Evolutionary conservation across 805 yeast species (phyloP), one percentile per base, ranked within the genome.

Genomic region (Lipomyces mesembrius): DNA sequence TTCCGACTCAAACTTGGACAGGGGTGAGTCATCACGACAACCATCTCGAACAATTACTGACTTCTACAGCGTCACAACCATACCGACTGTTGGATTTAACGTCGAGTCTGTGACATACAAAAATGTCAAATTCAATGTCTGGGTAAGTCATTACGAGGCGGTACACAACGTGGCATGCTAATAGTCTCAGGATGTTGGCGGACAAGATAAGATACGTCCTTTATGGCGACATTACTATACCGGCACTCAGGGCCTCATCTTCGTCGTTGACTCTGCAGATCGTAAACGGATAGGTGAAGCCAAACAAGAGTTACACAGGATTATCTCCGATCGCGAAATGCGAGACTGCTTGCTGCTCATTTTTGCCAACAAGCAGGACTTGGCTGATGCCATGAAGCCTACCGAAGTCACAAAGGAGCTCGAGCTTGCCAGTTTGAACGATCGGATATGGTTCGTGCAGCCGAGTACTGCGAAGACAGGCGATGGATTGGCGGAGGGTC

Each of bases 391-490:
- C 76, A 93, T 94, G 98, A 91, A 91, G 80, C 97, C 98, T 74
- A 97, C 97, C 74, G 98, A 94, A 85, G 91, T 94, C 81, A 92
- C 98, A 75, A 97, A 92, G 83, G 92, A 92, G 83, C 87, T 94
- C 77, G 98, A 97, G 73, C 89, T 94, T 79, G 97, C 93, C 81
- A 91, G 97, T 64, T 89, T 95, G 81, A 90, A 97, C 85, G 97
- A 93, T 85, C 91, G 98, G 84, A 97, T 97, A 77, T 95, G 99
- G 99, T 94, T 90, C 84, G 94, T 95, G 80, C 98, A 94, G 84
- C 92, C 99, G 74, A 91, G 98, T 72, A 93, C 98, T 84, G 99
- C 99, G 75, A 94, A 98, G 74, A 91, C 98, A 71, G 99, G 98
- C 84, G 98, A 93, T 80, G 98, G 98, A 85, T 85, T 92, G 78